Conservation (phyloP, 805 yeast species). For the Nakazawaea peltata region DNA sequence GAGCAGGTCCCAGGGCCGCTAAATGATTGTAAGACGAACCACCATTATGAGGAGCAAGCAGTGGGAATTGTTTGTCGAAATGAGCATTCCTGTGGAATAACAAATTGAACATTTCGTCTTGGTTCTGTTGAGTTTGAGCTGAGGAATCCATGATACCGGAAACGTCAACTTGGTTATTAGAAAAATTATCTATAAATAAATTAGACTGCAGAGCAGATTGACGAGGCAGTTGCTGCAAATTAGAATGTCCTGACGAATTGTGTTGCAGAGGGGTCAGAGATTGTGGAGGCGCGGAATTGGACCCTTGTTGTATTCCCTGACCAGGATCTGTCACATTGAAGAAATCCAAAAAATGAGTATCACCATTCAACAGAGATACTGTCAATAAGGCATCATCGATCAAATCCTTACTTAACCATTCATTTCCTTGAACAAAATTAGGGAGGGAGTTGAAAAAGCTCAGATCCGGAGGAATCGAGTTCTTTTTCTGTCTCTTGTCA, state of each 20-base stretch:
- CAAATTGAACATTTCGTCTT: constrained; percentile 41
- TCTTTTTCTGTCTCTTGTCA: not conserved
- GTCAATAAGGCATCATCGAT: constrained; percentile 67
- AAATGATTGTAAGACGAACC: not conserved
- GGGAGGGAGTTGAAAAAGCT: constrained; percentile 6
- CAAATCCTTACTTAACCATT: constrained; percentile 66
- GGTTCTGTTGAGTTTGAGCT: constrained; percentile 15
- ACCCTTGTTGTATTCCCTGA: constrained; percentile 3
- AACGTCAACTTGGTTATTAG: too few relatives aligned
- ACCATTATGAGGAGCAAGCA: constrained; percentile 3
- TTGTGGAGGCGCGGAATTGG: not conserved
- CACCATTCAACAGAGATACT: constrained; percentile 63
- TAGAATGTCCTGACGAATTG: too few relatives aligned
- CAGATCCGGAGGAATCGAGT: too few relatives aligned
- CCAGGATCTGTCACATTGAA: constrained; percentile 22
- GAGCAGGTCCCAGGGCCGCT: too few relatives aligned
- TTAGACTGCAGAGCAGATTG: not conserved
- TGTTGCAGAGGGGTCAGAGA: not conserved
- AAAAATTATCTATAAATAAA: too few relatives aligned
- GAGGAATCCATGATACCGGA: not conserved
- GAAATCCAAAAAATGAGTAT: constrained; percentile 48
- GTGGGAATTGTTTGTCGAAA: constrained; percentile 10
- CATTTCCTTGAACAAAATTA: constrained; percentile 34
- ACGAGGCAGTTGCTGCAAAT: not conserved
- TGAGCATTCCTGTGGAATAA: constrained; percentile 39